Evolutionary conservation across 192 early-diverging fungal genomes (phyloP).

Genomic region (Chytriomyces hyalinus): DNA sequence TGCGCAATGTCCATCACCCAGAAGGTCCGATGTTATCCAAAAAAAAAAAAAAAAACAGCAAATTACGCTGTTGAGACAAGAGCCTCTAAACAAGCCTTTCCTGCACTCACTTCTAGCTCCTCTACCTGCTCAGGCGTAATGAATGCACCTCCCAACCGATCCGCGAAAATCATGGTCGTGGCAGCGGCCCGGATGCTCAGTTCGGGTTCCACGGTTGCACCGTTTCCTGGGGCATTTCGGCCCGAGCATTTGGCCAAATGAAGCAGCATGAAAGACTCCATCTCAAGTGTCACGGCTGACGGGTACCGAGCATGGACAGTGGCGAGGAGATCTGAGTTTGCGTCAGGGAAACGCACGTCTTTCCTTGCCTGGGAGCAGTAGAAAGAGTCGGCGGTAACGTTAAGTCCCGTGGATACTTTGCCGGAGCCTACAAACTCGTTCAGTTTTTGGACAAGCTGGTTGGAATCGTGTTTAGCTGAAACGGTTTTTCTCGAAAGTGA

Average conservation of each 20-base stretch:
- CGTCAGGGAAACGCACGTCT: constrained; percentile 76
- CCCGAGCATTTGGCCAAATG: constrained; percentile 73
- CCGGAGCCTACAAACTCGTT: constrained; percentile 40
- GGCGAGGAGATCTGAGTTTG: constrained; percentile 69
- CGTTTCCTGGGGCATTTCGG: constrained; percentile 23
- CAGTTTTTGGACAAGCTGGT: constrained; percentile 36
- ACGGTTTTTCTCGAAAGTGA: background rate
- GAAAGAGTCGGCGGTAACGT: constrained; percentile 83
- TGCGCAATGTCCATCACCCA: no score
- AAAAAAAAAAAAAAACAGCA: no score
- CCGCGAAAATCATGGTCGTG: constrained; percentile 83
- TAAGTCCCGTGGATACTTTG: constrained; percentile 64
- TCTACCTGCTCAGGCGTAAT: constrained; percentile 63
- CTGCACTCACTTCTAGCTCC: constrained; percentile 60
- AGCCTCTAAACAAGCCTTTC: constrained; percentile 68
- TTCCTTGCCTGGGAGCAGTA: constrained; percentile 83
- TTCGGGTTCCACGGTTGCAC: constrained; percentile 36
- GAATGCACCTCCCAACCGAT: constrained; percentile 71
- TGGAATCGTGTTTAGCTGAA: no score
- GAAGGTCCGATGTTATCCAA: no score
- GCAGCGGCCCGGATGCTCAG: constrained; percentile 72
- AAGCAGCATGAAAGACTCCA: constrained; percentile 86
- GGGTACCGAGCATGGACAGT: constrained; percentile 56
- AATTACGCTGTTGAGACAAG: constrained; percentile 38
- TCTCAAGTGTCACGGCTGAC: constrained; percentile 70